Evolutionary conservation across 2,329 filamentous ascomycete species (phyloP).

Genomic region (Alternaria sp.): DNA sequence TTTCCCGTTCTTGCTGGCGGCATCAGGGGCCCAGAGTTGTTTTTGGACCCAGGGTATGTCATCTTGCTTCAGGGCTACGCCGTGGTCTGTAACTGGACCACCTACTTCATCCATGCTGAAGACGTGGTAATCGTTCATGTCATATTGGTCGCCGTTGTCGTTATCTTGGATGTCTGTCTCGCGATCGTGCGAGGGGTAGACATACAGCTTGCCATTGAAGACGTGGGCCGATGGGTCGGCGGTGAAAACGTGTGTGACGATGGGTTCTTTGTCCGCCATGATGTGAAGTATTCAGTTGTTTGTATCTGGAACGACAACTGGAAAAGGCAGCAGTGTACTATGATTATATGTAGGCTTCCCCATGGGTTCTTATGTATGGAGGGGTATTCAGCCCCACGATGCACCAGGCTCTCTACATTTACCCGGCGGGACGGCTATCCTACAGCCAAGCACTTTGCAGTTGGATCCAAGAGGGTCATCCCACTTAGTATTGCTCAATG

Average conservation of each 20-base stretch:
- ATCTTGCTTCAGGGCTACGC: slow-evolving; percentile 69
- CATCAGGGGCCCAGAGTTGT: slow-evolving; percentile 84
- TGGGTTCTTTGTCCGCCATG: slow-evolving; percentile 60
- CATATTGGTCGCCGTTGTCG: slow-evolving; percentile 86
- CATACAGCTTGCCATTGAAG: slow-evolving; percentile 77
- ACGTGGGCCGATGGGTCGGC: slow-evolving; percentile 83
- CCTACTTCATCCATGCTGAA: slow-evolving; percentile 68
- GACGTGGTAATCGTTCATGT: slow-evolving; percentile 86
- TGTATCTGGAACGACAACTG: slow-evolving; percentile 1
- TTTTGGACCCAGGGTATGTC: slow-evolving; percentile 80
- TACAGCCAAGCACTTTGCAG: slow-evolving; percentile 26
- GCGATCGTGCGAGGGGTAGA: slow-evolving; percentile 83
- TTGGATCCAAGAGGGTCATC: slow-evolving; percentile 27
- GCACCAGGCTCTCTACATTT: slow-evolving; percentile 34
- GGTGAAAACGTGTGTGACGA: slow-evolving; percentile 79
- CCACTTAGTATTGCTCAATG: slow-evolving; percentile 22
- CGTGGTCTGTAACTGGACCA: slow-evolving; percentile 73
- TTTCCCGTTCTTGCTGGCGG: slow-evolving; percentile 71
- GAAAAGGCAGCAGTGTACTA: slow-evolving; percentile 4
- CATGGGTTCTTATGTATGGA: slow-evolving; percentile 35
- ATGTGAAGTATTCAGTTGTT: slow-evolving; percentile 5
- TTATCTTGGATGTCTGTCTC: slow-evolving; percentile 78
- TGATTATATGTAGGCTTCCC: slow-evolving; percentile 23
- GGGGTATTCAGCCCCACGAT: slow-evolving; percentile 37
- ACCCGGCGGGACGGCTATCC: slow-evolving; percentile 45